These are phyloP conservation scores for Endocalyx cinctus DNA, from an alignment of 2,329 filamentous ascomycete species.

Conservation along the genomic window DNA sequence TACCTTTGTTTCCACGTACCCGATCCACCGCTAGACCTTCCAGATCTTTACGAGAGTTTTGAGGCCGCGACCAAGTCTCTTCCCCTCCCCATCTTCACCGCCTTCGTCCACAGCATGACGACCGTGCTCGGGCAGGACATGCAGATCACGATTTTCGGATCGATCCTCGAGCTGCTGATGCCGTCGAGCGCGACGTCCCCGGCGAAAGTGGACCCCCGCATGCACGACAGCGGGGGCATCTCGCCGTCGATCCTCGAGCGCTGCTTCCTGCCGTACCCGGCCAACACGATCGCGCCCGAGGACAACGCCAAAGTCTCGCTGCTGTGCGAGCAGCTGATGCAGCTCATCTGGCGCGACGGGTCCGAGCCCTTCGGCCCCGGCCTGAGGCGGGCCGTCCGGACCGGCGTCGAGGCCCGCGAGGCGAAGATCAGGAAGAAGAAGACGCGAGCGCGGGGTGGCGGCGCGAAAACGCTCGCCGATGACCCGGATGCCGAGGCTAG, in stretches of 20 bases:
- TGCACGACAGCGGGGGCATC: conserved; percentile 33
- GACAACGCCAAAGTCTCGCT: conserved; percentile 73
- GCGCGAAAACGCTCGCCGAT: conserved; percentile 16
- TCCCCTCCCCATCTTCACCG: conserved; percentile 52
- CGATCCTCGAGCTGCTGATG: conserved; percentile 40
- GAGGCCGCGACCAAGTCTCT: conserved; percentile 53
- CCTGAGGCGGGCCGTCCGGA: conserved; percentile 36
- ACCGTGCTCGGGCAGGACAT: conserved; percentile 32
- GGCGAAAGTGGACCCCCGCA: conserved; percentile 31
- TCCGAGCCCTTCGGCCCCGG: conserved; percentile 29
- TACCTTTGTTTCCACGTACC: conserved; percentile 43
- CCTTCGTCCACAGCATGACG: conserved; percentile 44
- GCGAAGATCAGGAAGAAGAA: conserved; percentile 41
- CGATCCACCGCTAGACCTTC: conserved; percentile 33
- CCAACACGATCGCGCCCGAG: conserved; percentile 53
- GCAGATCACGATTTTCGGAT: conserved; percentile 41
- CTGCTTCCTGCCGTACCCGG: conserved; percentile 63
- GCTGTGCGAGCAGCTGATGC: conserved; percentile 60
- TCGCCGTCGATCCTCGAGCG: conserved; percentile 43
- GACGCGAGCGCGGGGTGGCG: conserved; percentile 14
- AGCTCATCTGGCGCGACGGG: conserved; percentile 41
- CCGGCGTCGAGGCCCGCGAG: conserved; percentile 45
- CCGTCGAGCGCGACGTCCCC: conserved; percentile 40
- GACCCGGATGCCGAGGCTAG: conserved; percentile 37
- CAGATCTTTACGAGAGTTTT: conserved; percentile 56